Base-by-base conservation (phyloP, 768 basidiomycete species). In the Leccinellum luteum region DNA sequence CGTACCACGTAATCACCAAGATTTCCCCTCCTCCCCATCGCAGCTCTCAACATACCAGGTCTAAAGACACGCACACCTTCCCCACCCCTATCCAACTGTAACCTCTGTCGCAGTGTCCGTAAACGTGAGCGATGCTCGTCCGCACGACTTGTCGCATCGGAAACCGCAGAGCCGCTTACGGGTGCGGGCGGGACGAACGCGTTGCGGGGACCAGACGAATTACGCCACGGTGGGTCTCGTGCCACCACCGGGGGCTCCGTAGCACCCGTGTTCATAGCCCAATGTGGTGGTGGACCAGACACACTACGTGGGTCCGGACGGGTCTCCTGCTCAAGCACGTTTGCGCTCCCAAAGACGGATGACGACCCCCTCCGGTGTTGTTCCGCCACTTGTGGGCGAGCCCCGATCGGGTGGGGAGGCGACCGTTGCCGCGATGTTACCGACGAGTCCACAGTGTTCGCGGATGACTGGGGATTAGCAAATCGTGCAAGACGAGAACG, bases 1-100 rank as follows among this genome's bases (percentile, higher is more conserved):
- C 83, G 31, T 59, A 87, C 87, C 71, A 90, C 69, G 21, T 77
- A 81, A 63, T 81, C 81, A 3, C 80, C 79, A 2, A 69, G 25
- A 32, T 69, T 73, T 1, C 67, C 67, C 27, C 71, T 47, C 48
- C 71, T 48, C 45, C 61, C 60, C 0, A 66, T 61, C 43, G 60
- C 59, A 12, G 60, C 60, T 27, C 70, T 60, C 47, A 69, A 59
- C 65, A 69, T 56, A 5, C 56, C 64, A 45, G 70, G 60, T 27
- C 70, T 60, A 55, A 64, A 67, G 15, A 48, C 60, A 3, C 62
- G 60, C 35, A 64, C 48, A 3, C 61, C 66, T 10, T 68, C 66
- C 4, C 51, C 10, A 12, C 60, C 55, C 30, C 72, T 60, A 28
- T 71, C 66, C 49, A 71, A 41, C 55, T 73, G 72, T 3, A 72